A percentile compares a stretch with the other conserved stretches of the same genome.
Conservation (phyloP, 202 grass and related monocot species). For the Schoenoplectus triqueter region DNA sequence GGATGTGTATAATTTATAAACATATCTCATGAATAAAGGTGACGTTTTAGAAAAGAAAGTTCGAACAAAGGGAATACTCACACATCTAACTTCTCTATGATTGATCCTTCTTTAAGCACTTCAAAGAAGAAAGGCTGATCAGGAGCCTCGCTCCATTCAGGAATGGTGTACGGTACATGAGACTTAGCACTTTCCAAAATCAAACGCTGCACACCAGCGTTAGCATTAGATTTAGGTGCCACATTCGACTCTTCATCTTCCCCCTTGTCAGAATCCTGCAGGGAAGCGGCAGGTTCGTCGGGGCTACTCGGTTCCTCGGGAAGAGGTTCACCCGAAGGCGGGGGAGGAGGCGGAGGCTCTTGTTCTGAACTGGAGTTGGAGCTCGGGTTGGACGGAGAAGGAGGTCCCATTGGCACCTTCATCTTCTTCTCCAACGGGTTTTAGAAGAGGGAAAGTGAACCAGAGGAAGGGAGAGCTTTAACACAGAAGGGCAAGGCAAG, state of each 20-base stretch:
- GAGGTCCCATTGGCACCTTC: slow-evolving; percentile 59
- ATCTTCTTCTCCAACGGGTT: not conserved
- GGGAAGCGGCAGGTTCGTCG: slow-evolving; percentile 15
- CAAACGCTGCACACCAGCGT: not conserved
- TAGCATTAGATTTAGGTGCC: not conserved
- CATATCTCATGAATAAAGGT: not conserved
- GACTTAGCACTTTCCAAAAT: slow-evolving; percentile 10
- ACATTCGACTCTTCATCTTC: slow-evolving; percentile 9
- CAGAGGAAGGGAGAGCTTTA: no score
- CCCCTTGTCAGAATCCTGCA: not conserved
- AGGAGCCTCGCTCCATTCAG: slow-evolving; percentile 76
- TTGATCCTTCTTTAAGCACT: slow-evolving; percentile 83
- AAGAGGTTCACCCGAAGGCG: not conserved
- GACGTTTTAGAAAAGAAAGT: not conserved
- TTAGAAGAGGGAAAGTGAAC: not conserved
- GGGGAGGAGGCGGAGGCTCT: slow-evolving; percentile 10
- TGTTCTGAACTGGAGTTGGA: slow-evolving; percentile 9
- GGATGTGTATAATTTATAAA: not conserved
- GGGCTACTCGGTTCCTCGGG: slow-evolving; percentile 28
- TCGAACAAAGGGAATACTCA: slow-evolving; percentile 40
- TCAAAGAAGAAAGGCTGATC: slow-evolving; percentile 81
- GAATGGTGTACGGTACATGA: slow-evolving; percentile 67
- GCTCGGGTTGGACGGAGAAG: slow-evolving; percentile 45
- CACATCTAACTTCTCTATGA: slow-evolving; percentile 86
- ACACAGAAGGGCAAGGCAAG: not conserved